Conservation (phyloP, 169 alveolate species). For the Cryptosporidium felis region DNA sequence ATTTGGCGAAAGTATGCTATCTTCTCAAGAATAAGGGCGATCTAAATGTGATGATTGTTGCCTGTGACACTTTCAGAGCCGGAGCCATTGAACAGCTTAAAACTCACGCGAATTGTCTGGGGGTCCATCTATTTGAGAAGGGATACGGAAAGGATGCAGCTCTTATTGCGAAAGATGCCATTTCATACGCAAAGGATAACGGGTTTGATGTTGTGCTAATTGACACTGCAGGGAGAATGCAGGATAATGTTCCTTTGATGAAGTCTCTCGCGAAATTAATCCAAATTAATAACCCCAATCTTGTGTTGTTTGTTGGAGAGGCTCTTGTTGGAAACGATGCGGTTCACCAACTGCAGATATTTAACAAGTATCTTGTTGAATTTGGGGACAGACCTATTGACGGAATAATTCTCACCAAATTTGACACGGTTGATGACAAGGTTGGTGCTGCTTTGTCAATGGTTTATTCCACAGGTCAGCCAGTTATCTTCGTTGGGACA, state of each 20-base stretch:
- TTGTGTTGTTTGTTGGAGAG: constrained; percentile 98
- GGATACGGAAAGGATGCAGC: constrained; percentile 99
- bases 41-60: constrained; percentile 94
- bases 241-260: constrained; percentile 97
- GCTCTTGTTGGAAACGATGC: constrained; percentile 99
- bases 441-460: constrained; percentile 99
- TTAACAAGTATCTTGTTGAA: constrained; percentile 93
- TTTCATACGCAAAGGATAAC: constrained; percentile 86
- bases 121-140: constrained; percentile 94
- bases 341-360: constrained; percentile 96
- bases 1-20: constrained; percentile 97
- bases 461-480: constrained; percentile 99
- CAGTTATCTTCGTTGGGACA: constrained; percentile 99
- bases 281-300: constrained; percentile 95
- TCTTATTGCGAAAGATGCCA: constrained; percentile 93
- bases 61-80: constrained; percentile 99
- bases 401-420: constrained; percentile 98
- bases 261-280: constrained; percentile 93
- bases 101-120: constrained; percentile 94
- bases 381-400: constrained; percentile 95
- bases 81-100: constrained; percentile 99
- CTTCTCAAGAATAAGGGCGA: constrained; percentile 93
- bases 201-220: constrained; percentile 96
- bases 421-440: constrained; percentile 99
- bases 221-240: constrained; percentile 99